These are phyloP conservation scores for Phaeosphaeria sp. DNA, from an alignment of 2,329 filamentous ascomycete genomes.

Conservation along the genomic window DNA sequence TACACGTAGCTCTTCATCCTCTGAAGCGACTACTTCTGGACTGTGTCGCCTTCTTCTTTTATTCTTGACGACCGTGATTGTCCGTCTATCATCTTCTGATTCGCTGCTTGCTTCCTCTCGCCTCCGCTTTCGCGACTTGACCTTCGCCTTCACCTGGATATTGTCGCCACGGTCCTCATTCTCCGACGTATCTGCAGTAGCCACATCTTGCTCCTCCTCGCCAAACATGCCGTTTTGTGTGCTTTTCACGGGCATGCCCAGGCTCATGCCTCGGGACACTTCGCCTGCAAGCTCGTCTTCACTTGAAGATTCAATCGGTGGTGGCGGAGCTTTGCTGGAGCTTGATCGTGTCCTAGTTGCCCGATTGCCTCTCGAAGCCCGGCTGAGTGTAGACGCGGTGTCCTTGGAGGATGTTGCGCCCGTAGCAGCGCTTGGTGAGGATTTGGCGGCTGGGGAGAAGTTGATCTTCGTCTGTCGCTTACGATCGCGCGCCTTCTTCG, in stretches of 20 bases:
- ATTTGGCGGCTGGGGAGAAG: constrained; percentile 52
- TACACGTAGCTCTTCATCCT: neutral
- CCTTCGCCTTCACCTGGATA: constrained; percentile 5
- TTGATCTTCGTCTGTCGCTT: constrained; percentile 51
- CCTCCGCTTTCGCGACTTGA: constrained; percentile 23
- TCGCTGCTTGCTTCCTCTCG: constrained; percentile 14
- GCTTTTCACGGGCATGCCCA: constrained; percentile 23
- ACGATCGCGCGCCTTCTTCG: constrained; percentile 28
- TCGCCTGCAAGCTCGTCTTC: constrained; percentile 28
- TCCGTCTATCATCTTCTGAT: constrained; percentile 7
- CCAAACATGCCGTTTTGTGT: constrained; percentile 33
- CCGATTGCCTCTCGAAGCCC: constrained; percentile 24
- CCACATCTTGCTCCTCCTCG: constrained; percentile 22
- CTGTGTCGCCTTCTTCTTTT: constrained; percentile 16
- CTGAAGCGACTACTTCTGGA: constrained; percentile 1
- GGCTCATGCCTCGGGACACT: constrained; percentile 19
- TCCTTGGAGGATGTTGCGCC: constrained; percentile 8
- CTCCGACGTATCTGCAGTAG: constrained; percentile 15
- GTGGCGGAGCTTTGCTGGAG: constrained; percentile 16
- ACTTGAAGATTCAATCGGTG: constrained; percentile 25
- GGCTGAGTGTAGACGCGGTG: constrained; percentile 11
- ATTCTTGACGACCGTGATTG: constrained; percentile 17
- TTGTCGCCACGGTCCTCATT: constrained; percentile 10
- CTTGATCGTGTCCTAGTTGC: constrained; percentile 26
- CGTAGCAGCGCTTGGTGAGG: constrained; percentile 37